phyloP scores from a whole-genome alignment of 169 alveolate species.

The Cryptosporidium meleagridis region DNA sequence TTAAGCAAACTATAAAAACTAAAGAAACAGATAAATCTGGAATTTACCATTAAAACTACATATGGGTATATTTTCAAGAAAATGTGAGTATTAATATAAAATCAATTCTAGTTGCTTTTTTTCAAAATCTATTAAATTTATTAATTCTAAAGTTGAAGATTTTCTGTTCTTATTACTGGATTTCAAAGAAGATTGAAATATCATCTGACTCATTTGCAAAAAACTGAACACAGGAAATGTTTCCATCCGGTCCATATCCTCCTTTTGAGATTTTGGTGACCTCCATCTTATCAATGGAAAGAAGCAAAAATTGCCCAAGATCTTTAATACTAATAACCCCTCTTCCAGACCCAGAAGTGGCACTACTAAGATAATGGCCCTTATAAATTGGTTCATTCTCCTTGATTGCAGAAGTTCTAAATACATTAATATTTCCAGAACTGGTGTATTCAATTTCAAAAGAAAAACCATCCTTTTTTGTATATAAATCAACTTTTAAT shows the following conservation, averaged over 20 bases:
- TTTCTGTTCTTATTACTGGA: not conserved
- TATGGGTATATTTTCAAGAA: not conserved
- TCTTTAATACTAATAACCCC: slow-evolving; percentile 39
- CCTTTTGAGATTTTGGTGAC: slow-evolving; percentile 44
- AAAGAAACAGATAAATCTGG: not conserved
- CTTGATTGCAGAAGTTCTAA: slow-evolving; percentile 36
- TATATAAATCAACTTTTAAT: slow-evolving; percentile 7
- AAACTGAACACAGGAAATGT: slow-evolving; percentile 56
- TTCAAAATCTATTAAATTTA: not conserved
- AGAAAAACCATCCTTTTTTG: not conserved
- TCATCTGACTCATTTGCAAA: slow-evolving; percentile 21
- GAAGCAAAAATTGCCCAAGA: slow-evolving; percentile 32
- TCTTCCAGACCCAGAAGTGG: not conserved
- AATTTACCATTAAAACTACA: not conserved
- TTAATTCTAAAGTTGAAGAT: not conserved
- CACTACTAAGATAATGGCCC: slow-evolving; percentile 4
- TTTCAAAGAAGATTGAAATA: slow-evolving; percentile 48
- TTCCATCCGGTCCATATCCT: slow-evolving; percentile 57
- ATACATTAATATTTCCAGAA: slow-evolving; percentile 19
- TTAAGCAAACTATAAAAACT: slow-evolving; percentile 4
- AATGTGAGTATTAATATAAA: not conserved
- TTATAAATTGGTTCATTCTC: slow-evolving; percentile 22
- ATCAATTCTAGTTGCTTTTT: not conserved
- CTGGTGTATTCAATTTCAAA: slow-evolving; percentile 41
- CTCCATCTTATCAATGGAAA: slow-evolving; percentile 38